Conservation (phyloP, 106 monocot species). For the Agapanthus africanus region DNA sequence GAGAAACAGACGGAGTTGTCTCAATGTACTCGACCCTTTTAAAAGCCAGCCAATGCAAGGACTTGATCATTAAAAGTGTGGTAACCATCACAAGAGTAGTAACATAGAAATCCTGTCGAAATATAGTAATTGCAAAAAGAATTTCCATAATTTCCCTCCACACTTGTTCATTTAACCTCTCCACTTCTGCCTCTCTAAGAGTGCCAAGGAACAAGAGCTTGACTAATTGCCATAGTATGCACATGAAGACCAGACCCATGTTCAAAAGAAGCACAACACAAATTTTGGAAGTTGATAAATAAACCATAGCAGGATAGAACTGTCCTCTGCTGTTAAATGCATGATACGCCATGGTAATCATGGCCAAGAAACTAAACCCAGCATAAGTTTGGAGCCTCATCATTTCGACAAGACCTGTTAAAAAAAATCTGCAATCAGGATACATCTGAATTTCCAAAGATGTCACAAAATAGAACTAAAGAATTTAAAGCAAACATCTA, state of each 20-base stretch:
- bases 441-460: no score
- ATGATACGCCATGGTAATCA: slow-evolving; percentile 65
- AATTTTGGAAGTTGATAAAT: slow-evolving; percentile 91
- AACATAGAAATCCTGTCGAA: slow-evolving; percentile 88
- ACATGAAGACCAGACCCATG: slow-evolving; percentile 84
- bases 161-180: slow-evolving; percentile 85
- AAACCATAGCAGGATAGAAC: slow-evolving; percentile 92
- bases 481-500: no score
- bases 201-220: slow-evolving; percentile 76
- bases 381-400: slow-evolving; percentile 84
- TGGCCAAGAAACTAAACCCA: slow-evolving; percentile 73
- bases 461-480: no score
- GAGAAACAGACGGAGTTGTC: slow-evolving; percentile 77
- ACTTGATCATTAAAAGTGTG: slow-evolving; percentile 75
- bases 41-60: slow-evolving; percentile 88
- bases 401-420: slow-evolving; percentile 34
- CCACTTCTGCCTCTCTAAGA: slow-evolving; percentile 90
- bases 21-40: slow-evolving; percentile 96
- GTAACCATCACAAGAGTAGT: slow-evolving; percentile 81
- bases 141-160: slow-evolving; percentile 99
- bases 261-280: slow-evolving; percentile 88
- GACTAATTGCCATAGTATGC: slow-evolving; percentile 73
- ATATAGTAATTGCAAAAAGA: slow-evolving; percentile 92
- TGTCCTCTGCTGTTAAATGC: slow-evolving; percentile 89
- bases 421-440: no score